Evolutionary conservation across 345 rosid species (phyloP).

Genomic region (Citrus hindsii): DNA sequence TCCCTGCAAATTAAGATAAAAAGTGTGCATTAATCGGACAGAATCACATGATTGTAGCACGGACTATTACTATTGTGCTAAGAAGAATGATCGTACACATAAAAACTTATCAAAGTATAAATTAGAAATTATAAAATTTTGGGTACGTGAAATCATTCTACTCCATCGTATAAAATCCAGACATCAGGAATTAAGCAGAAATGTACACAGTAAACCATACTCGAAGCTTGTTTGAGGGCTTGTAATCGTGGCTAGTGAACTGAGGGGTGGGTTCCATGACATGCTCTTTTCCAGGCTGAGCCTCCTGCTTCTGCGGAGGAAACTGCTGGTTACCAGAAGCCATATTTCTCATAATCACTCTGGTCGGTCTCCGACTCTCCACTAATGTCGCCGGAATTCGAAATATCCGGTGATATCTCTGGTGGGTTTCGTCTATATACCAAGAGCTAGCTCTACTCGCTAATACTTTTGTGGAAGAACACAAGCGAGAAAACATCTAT

Average conservation of each 20-base stretch:
- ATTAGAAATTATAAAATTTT: too few species aligned
- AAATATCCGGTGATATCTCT: neutral
- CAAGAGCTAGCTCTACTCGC: neutral
- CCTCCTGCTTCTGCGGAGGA: constrained; percentile 65
- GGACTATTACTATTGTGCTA: too few species aligned
- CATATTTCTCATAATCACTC: constrained; percentile 33
- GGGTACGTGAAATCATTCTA: too few species aligned
- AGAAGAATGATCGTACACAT: too few species aligned
- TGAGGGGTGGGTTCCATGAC: constrained; percentile 66
- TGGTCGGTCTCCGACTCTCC: neutral
- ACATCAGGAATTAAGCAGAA: too few species aligned
- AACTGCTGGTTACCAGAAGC: constrained; percentile 42
- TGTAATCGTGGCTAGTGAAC: constrained; percentile 41
- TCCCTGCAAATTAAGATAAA: constrained; percentile 33
- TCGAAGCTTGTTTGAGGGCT: constrained; percentile 62
- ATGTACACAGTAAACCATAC: constrained; percentile 6
- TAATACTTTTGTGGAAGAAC: neutral
- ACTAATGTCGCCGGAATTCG: constrained; percentile 10
- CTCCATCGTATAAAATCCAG: too few species aligned
- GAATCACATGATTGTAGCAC: too few species aligned
- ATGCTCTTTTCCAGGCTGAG: constrained; percentile 69
- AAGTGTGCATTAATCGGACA: too few species aligned
- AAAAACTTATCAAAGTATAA: too few species aligned
- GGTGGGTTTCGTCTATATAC: constrained; percentile 16
- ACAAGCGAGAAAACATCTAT: constrained; percentile 11